These are phyloP conservation scores for Oryza longistaminata DNA, from an alignment of 176 grass and related monocot genomes.

Conservation along the genomic window DNA sequence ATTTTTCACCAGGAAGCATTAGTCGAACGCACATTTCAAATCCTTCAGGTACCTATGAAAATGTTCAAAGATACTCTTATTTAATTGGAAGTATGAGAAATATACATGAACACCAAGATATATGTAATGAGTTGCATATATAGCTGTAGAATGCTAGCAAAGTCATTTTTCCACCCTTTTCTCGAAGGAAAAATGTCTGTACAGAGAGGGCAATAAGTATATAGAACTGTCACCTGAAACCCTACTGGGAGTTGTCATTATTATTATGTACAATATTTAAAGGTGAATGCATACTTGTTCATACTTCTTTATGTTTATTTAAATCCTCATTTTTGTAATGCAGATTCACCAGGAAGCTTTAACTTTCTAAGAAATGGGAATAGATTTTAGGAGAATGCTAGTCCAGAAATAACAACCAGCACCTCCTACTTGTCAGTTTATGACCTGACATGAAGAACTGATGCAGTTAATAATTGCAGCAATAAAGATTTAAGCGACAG, in stretches of 20 bases:
- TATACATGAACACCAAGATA: neutral
- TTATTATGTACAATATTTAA: neutral
- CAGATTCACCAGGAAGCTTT: neutral
- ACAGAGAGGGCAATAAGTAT: conserved; percentile 1
- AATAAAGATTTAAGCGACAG: neutral
- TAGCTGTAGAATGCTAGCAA: neutral
- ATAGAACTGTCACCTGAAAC: neutral
- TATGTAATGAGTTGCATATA: conserved; percentile 2
- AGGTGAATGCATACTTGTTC: neutral
- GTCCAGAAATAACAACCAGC: neutral
- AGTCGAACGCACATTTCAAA: conserved; percentile 96
- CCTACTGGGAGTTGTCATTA: neutral
- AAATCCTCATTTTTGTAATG: neutral
- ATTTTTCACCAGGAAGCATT: conserved; percentile 99
- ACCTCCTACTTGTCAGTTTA: neutral
- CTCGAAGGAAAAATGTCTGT: neutral
- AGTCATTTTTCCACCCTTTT: neutral
- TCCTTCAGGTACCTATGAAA: conserved; percentile 85
- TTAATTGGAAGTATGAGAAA: conserved; percentile 15
- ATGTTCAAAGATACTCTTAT: conserved; percentile 13
- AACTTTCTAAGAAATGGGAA: neutral
- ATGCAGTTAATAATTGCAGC: neutral
- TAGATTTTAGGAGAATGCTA: neutral
- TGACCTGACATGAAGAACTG: neutral
- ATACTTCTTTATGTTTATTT: neutral